A percentile compares a stretch with the other conserved stretches of the same genome.
Conservation (phyloP, 441 rosid genomes). For the Gossypium trilobum region DNA sequence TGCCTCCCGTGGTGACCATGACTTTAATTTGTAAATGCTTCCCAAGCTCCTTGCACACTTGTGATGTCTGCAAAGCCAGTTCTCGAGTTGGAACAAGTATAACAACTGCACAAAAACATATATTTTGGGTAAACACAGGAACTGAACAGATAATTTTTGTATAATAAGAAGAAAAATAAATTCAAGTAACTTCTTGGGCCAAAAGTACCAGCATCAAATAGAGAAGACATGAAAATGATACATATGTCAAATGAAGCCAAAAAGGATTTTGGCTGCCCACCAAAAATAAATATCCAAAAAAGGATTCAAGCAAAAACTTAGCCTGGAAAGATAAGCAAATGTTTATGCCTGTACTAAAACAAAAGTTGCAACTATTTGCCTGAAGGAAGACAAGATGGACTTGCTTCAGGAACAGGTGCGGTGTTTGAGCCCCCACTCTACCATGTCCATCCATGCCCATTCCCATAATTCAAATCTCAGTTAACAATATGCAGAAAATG, state of each 20-base stretch:
- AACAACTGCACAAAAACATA: constrained; percentile 48
- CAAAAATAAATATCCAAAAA: not conserved
- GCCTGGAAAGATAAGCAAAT: not conserved
- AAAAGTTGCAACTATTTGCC: not conserved
- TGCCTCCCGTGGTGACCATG: constrained; percentile 97
- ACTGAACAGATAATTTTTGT: not conserved
- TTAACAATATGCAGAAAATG: not conserved
- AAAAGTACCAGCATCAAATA: not conserved
- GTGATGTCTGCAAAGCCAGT: constrained; percentile 94
- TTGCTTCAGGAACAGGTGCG: not conserved
- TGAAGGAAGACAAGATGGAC: not conserved
- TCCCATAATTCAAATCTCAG: not conserved
- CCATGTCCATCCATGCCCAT: not conserved
- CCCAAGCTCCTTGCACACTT: constrained; percentile 94
- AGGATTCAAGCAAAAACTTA: not conserved
- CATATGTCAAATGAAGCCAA: not conserved
- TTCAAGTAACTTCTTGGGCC: not conserved
- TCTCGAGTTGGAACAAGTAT: constrained; percentile 95
- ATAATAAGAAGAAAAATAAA: not conserved
- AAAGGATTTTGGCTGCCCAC: not conserved
- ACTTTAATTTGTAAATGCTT: constrained; percentile 91
- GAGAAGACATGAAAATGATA: not conserved
- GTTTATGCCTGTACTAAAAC: not conserved
- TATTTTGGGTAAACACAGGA: not conserved
- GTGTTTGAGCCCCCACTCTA: not conserved